Evolutionary conservation across 306 rosid genomes (phyloP).

Genomic region (Cicer chorassanicum): DNA sequence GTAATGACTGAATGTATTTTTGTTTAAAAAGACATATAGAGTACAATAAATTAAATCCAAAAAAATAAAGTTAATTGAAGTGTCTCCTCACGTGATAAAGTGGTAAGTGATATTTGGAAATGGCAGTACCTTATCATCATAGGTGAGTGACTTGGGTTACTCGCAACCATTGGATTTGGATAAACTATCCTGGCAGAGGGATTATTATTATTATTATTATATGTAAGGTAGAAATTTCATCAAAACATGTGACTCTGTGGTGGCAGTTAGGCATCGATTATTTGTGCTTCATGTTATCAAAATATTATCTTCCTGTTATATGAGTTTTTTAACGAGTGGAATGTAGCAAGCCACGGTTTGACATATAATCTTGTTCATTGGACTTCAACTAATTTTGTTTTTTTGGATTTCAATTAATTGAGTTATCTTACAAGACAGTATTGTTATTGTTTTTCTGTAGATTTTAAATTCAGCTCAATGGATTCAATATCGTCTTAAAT

Average conservation of each 20-base stretch:
- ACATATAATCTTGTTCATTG: conserved; percentile 19
- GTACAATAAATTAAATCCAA: not conserved
- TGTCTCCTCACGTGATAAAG: conserved; percentile 29
- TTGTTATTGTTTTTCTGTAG: too few species aligned
- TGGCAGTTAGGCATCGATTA: conserved; percentile 3
- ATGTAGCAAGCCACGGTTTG: conserved; percentile 42
- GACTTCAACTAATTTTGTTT: not conserved
- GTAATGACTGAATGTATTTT: not conserved
- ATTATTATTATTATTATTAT: conserved; percentile 18
- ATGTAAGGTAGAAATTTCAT: conserved; percentile 41
- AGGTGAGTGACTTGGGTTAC: conserved; percentile 42
- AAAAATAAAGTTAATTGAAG: conserved; percentile 29
- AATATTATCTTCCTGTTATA: conserved; percentile 47
- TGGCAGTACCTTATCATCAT: conserved; percentile 39
- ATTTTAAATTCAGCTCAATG: not conserved
- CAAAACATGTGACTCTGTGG: conserved; percentile 42
- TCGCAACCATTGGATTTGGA: conserved; percentile 50
- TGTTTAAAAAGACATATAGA: not conserved
- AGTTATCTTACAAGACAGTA: not conserved
- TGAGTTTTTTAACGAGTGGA: conserved; percentile 42
- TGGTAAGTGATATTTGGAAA: conserved; percentile 22
- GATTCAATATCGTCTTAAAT: too few species aligned
- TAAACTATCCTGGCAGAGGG: conserved; percentile 30
- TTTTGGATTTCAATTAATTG: not conserved
- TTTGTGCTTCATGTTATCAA: conserved; percentile 39